Percentiles rank a stretch among this genome's conserved stretches.
These are phyloP conservation scores for Aspergillus nidulans DNA, from an alignment of 495 filamentous ascomycete species.

Conservation along the genomic window DNA sequence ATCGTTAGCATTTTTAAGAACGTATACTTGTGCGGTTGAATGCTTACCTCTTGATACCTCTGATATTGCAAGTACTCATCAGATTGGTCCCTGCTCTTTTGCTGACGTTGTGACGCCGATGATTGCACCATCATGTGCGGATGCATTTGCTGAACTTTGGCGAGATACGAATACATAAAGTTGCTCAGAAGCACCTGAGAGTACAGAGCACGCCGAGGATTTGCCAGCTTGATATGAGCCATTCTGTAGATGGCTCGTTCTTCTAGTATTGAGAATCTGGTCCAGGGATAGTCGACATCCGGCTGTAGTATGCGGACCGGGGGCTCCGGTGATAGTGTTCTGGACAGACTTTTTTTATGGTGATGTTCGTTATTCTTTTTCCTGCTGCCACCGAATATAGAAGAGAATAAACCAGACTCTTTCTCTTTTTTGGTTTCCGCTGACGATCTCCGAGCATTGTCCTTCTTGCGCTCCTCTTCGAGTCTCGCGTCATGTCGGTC, in stretches of 20 bases:
- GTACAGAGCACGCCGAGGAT: slow-evolving; percentile 85
- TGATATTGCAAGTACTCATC: slow-evolving; percentile 61
- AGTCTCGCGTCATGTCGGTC: slow-evolving; percentile 74
- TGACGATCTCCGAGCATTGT: slow-evolving; percentile 65
- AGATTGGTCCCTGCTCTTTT: slow-evolving; percentile 61
- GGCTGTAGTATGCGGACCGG: slow-evolving; percentile 65
- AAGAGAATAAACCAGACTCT: slow-evolving; percentile 74
- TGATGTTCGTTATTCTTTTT: slow-evolving; percentile 67
- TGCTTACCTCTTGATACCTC: slow-evolving; percentile 60
- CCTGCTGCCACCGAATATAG: slow-evolving; percentile 80
- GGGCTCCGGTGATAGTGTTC: slow-evolving; percentile 77
- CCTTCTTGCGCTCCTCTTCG: slow-evolving; percentile 81
- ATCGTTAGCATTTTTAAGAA: slow-evolving; percentile 17
- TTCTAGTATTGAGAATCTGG: slow-evolving; percentile 89
- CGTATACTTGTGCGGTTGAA: not conserved
- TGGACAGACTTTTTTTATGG: slow-evolving; percentile 69
- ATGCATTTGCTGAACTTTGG: slow-evolving; percentile 98
- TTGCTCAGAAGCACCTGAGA: slow-evolving; percentile 98
- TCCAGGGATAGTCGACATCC: slow-evolving; percentile 94
- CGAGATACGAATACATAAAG: slow-evolving; percentile 99
- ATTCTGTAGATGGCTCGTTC: slow-evolving; percentile 97
- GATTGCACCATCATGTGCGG: slow-evolving; percentile 78
- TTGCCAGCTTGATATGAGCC: slow-evolving; percentile 98
- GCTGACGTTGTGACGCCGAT: slow-evolving; percentile 52
- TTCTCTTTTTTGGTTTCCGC: slow-evolving; percentile 84